Base-by-base conservation (phyloP, 371 early-diverging fungal species). In the Haplosporangium sp. region DNA sequence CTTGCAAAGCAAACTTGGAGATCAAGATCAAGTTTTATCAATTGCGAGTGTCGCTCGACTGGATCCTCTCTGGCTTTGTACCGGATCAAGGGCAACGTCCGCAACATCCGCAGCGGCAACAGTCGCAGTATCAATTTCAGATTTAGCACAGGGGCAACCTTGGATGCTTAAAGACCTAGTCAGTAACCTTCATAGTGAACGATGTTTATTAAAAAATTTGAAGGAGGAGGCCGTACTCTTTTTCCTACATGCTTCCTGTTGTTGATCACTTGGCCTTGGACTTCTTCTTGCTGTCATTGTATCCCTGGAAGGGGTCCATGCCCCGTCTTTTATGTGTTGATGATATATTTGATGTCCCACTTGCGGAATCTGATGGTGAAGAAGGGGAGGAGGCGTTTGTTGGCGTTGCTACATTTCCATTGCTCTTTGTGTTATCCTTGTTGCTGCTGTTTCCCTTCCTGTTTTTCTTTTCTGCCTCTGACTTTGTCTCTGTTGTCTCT, bases 261-360 rank as follows among this genome's bases (percentile, higher is more conserved):
- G 14, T 18, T 63, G 18, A 5, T 11, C 21, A 45, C 53, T n/a
- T 42, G 1, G 69, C 23, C 46, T 55, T 70, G 48, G 59, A 42
- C 21, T 70, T 70, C 42, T 70, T 70, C 47, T 63, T 63, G 36
- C 42, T 47, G 29, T 66, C 58, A 5, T 55, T 63, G 21, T 62
- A 67, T 47, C 73, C 73, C 5, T 73, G 73, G 18, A 73, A 73
- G 2, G 73, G 73, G 58, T 73, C 73, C 73, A 73, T 73, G 5
- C 52, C 42, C n/a, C 67, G 57, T 45, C 66, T 67, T 37, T 57
- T 57, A 9, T 7, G 52, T 56, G 41, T 20, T 20, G 55, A 18
- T 5, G 62, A 20, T 50, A 43, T 12, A 41, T 29, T 13, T 14
- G 21, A 23, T 53, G 29, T 5, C 11, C 9, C 50, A 18, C 10